Base-by-base conservation (phyloP, 768 basidiomycete species). In the Dacryopinax spathularia region DNA sequence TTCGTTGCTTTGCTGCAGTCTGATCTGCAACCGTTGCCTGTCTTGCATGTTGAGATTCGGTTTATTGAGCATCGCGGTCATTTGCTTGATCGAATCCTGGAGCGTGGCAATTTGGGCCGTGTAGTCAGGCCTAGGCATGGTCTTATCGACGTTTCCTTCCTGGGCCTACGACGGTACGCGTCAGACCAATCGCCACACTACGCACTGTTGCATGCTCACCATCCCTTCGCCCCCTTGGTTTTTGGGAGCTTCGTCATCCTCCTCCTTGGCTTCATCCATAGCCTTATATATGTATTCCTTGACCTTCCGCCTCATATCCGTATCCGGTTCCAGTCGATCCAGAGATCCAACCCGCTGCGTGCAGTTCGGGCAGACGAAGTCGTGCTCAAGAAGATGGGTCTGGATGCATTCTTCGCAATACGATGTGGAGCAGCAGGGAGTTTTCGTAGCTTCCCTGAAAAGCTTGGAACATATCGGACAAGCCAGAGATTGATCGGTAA, bases 401-500 rank as follows among this genome's bases (percentile, higher is more conserved):
- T 94, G 89, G 66, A 99, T 89, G 76, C 95, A 97, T 74, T 98
- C 95, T 75, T 98, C 94, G 80, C 95, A 97, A 75, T 89, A 99
- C 13, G 82, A 71, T 39, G 86, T 90, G 68, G 82, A 84, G 78
- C 95, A 98, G 75, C 95, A 97, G 1, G 96, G 95, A 1, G 91
- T 94, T 75, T 89, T 88, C 72, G 95, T 89, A 48, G 94, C 92
- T 71, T 97, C 92, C 69, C 88, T 87, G 74, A 96, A 85, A 33
- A 98, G 84, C 77, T 87, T 90, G 75, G 87, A 86, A 82, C 95
- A 94, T 73, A 97, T 87, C 6, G 91, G 84, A 74, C 95, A 97
- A 12, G 84, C 81, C 59, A 99, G 80, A 5, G 87, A 77, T 2
- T 84, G 71, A 70, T 98, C 94, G 56, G 85, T 79, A 0, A 92